Conservation (phyloP, 225 moss, liverwort and hornwort genomes). For the Thuidium tamariscinum region DNA sequence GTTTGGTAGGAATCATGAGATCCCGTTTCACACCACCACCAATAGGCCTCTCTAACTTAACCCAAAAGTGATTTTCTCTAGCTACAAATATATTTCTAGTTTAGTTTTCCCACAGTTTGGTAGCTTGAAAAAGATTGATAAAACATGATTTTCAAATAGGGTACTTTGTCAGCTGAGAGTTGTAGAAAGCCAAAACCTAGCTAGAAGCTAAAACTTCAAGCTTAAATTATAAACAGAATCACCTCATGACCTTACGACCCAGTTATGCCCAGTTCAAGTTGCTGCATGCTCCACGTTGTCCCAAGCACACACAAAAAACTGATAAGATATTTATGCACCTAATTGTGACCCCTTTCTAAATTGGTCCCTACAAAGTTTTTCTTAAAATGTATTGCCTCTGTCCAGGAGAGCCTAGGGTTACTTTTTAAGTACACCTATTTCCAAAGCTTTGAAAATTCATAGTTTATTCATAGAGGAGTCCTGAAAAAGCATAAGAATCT, state of each 20-base stretch:
- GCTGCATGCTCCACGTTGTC: neutral
- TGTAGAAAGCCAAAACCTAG: neutral
- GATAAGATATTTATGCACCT: neutral
- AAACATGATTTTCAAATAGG: neutral
- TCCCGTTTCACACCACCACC: neutral
- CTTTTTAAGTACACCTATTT: neutral
- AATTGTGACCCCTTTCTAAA: neutral
- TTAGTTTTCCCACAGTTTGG: neutral
- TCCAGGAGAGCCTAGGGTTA: neutral
- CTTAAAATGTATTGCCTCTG: neutral
- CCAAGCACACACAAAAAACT: neutral
- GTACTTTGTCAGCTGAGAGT: neutral
- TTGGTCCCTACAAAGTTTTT: accelerated
- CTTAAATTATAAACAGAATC: neutral
- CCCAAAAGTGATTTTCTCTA: neutral
- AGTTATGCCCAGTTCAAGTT: neutral
- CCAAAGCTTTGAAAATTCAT: neutral
- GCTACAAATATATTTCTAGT: neutral
- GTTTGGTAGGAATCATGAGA: neutral
- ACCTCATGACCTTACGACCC: neutral
- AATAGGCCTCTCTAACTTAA: neutral
- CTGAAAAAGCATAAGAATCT: neutral
- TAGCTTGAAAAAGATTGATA: neutral
- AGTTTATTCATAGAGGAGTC: neutral
- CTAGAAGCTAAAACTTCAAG: neutral